A percentile compares a stretch with the other conserved stretches of the same genome.
phyloP scores from a whole-genome alignment of 176 grass and related monocot species.

The Oryza longistaminata region DNA sequence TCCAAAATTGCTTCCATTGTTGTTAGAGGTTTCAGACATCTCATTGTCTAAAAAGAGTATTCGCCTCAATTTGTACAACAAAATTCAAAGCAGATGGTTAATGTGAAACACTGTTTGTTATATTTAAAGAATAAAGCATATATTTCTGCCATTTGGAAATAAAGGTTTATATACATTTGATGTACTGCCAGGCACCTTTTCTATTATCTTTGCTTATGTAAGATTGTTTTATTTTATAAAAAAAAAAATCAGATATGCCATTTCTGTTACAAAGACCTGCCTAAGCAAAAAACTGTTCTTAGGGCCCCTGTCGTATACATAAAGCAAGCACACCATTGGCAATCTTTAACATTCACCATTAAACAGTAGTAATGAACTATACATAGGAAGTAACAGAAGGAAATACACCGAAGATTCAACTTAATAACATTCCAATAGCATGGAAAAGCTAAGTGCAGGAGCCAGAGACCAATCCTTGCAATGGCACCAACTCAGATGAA shows the following conservation, averaged over 20 bases:
- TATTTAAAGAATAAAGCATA: conserved; percentile 32
- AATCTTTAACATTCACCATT: background rate
- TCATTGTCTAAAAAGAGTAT: background rate
- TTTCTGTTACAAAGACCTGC: background rate
- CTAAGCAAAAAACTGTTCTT: background rate
- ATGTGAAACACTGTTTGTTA: background rate
- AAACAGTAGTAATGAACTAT: background rate
- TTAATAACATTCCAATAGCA: background rate
- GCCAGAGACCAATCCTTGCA: conserved; percentile 13
- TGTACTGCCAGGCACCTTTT: background rate
- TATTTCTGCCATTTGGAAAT: conserved; percentile 23
- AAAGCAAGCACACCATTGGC: conserved; percentile 2
- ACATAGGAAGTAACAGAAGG: background rate
- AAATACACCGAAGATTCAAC: conserved; percentile 1
- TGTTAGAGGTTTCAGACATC: conserved; percentile 11
- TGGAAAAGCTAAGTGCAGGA: background rate
- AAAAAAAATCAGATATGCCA: background rate
- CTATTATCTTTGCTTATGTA: background rate
- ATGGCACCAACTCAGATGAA: background rate
- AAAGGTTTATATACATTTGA: conserved; percentile 5
- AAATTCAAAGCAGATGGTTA: conserved; percentile 7
- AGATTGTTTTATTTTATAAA: background rate
- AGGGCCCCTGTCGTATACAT: background rate
- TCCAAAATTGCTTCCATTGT: background rate
- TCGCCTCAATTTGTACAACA: background rate